Conservation (phyloP, 2,329 filamentous ascomycete genomes). For the Metarhizium robertsii region DNA sequence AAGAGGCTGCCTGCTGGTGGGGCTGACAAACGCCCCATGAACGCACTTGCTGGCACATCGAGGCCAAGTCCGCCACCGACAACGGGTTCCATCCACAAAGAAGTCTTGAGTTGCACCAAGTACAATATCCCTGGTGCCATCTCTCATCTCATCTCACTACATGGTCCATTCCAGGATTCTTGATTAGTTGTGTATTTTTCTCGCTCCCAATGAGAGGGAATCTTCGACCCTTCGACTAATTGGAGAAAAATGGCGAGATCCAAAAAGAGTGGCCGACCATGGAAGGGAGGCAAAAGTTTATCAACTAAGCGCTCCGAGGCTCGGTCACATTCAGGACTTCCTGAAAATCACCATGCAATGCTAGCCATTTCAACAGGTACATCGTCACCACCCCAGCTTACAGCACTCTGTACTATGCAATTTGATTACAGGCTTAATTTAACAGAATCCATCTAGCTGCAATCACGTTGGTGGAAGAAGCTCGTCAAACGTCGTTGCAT, state of each 20-base stretch:
- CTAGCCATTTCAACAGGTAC: background rate
- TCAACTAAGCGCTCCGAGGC: background rate
- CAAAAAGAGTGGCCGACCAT: background rate
- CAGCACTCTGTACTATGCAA: background rate
- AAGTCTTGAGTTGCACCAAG: background rate
- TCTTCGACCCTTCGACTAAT: background rate
- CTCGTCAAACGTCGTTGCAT: slow-evolving; percentile 37
- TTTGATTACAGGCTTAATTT: background rate
- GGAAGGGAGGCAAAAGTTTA: background rate
- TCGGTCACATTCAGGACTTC: background rate
- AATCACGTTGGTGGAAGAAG: slow-evolving; percentile 34
- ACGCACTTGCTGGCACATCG: background rate
- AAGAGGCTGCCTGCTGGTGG: background rate
- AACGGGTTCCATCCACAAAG: background rate
- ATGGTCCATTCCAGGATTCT: background rate
- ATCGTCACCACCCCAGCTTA: background rate
- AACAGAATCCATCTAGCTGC: slow-evolving; percentile 1
- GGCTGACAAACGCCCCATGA: background rate
- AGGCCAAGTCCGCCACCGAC: background rate
- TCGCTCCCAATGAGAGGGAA: background rate
- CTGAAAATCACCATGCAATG: background rate
- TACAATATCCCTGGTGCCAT: background rate
- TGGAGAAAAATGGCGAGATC: background rate
- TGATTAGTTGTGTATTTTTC: background rate
- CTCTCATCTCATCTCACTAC: background rate